Conservation (phyloP, 768 basidiomycete species). For the Tubosaeta brunneosetosa region DNA sequence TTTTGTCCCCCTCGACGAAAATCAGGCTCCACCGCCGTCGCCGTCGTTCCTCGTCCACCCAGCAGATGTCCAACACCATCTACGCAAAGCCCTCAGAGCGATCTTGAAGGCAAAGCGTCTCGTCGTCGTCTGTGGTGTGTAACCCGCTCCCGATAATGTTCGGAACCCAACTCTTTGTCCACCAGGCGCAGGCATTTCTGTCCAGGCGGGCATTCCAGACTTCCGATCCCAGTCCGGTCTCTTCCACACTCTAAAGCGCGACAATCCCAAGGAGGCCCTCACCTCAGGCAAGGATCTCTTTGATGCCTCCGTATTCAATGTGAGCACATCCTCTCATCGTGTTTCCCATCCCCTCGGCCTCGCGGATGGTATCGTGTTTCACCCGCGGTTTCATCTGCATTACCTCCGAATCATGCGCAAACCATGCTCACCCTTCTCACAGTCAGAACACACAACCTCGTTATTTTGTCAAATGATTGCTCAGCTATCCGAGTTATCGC, state of each 20-base stretch:
- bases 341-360: slow-evolving; percentile 2
- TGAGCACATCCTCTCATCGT: slow-evolving; percentile 33
- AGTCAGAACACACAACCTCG: slow-evolving; percentile 73
- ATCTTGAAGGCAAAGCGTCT: slow-evolving; percentile 77
- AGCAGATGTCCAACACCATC: slow-evolving; percentile 42
- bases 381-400: not conserved
- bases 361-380: not conserved
- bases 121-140: slow-evolving; percentile 83
- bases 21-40: slow-evolving; percentile 41
- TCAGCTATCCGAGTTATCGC: slow-evolving; percentile 67
- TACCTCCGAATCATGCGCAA: slow-evolving; percentile 1
- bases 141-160: slow-evolving; percentile 11
- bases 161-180: slow-evolving; percentile 2
- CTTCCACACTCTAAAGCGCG: slow-evolving; percentile 72
- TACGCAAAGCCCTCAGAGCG: slow-evolving; percentile 54
- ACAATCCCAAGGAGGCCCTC: slow-evolving; percentile 68
- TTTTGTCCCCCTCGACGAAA: slow-evolving; percentile 54
- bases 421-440: slow-evolving; percentile 22
- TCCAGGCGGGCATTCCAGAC: slow-evolving; percentile 84
- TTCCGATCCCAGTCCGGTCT: slow-evolving; percentile 80
- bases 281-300: slow-evolving; percentile 83
- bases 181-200: slow-evolving; percentile 83
- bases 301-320: slow-evolving; percentile 85
- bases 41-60: slow-evolving; percentile 54
- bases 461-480: slow-evolving; percentile 90